Evolutionary conservation across 139 green algal species (phyloP), one percentile per base, ranked within the genome.

Genomic region (Coelastrella sp.): DNA sequence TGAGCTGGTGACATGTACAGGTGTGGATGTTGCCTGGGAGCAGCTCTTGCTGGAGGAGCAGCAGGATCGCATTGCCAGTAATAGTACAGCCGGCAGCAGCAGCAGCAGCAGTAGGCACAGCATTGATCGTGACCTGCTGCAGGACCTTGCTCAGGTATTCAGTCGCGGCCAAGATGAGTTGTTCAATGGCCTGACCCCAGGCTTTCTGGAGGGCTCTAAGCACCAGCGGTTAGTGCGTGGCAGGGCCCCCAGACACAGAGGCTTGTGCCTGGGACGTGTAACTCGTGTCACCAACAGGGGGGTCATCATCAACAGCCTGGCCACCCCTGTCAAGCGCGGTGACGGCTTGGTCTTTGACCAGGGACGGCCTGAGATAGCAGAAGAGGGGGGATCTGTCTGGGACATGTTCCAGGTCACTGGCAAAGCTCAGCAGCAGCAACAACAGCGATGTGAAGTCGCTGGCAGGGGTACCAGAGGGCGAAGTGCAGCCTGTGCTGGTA

Each of bases 281-380:
- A 78, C 63, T n/a, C 57, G 12, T 59, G 89, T 85, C n/a, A 84
- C 80, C 10, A 84, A 76, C 56, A 63, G 82, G 4, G 88, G 57
- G 1, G 68, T 79, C 6, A 78, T 91, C 0, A 61, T 93, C 56
- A 3, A 92, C 66, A 35, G 81, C 57, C 76, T 95, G 61, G 59
- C 78, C 35, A 78, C 86, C n/a, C 72, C 82, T 9, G 17, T 97
- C 60, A 95, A 95, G 83, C 91, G 90, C 10, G 96, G 96, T 24
- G 95, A 97, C 60, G 96, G 96, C 14, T 57, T 98, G 15, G 96
- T 97, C 82, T 97, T 98, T 92, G 96, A 98, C 91, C 75, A 57
- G 0, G 96, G 96, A 0, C 22, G 24, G 6, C 94, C 95, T 4
- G 89, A 96, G 85, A 68, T 92, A 60, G 65, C 93, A 11, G 96